These are phyloP conservation scores for Ganoderma meredithae DNA, from an alignment of 1,284 basidiomycete genomes.

Conservation along the genomic window DNA sequence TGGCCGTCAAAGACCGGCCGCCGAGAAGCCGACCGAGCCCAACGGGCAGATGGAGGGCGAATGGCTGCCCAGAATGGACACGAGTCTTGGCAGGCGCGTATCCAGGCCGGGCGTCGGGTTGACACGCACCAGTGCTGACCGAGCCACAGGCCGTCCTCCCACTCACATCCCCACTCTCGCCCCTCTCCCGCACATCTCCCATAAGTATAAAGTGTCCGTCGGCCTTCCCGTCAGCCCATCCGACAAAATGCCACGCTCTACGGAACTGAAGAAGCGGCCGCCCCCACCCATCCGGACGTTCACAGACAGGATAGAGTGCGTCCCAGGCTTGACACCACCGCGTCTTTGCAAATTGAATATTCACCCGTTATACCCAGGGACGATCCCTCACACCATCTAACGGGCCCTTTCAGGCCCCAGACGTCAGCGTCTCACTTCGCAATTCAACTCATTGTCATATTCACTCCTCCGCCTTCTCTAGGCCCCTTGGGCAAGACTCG, in stretches of 20 bases:
- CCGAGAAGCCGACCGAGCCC: background rate
- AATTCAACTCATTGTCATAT: background rate
- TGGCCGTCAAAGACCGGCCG: background rate
- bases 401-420: constrained; percentile 66
- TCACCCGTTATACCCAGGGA: constrained; percentile 43
- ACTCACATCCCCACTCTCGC: background rate
- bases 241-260: constrained; percentile 14
- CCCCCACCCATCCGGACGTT: constrained; percentile 27
- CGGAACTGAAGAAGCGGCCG: constrained; percentile 17
- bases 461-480: constrained; percentile 1
- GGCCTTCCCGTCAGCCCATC: background rate
- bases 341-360: constrained; percentile 21
- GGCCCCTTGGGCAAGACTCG: constrained; percentile 22
- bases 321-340: constrained; percentile 14
- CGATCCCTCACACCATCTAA: constrained; percentile 64
- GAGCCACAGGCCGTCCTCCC: background rate
- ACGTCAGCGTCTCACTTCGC: constrained; percentile 50
- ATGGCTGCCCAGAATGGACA: background rate
- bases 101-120: background rate
- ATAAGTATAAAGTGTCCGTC: background rate
- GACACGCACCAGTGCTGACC: background rate
- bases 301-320: constrained; percentile 35
- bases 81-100: background rate
- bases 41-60: background rate
- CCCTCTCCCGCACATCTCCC: background rate